These are phyloP conservation scores for Oryza glumipatula DNA, from an alignment of 176 grass and related monocot genomes.

Conservation along the genomic window DNA sequence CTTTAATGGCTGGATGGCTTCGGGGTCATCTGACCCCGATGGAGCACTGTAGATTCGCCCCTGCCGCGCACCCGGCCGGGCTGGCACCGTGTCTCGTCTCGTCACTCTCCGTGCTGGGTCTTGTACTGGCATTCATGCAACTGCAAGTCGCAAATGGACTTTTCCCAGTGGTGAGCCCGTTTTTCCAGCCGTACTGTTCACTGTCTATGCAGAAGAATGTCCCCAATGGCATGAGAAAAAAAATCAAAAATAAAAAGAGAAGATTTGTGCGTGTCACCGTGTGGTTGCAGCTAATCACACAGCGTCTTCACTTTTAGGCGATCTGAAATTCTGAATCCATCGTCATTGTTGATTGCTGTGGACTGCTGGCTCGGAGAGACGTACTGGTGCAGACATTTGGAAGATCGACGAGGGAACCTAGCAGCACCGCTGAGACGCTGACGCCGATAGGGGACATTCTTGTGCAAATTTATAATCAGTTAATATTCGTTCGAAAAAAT, in stretches of 20 bases:
- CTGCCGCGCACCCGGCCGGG: too few species aligned
- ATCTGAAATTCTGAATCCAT: neutral
- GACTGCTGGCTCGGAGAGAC: neutral
- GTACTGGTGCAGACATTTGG: neutral
- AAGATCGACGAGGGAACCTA: neutral
- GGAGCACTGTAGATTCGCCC: too few species aligned
- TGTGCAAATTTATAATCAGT: neutral
- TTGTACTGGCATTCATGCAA: neutral
- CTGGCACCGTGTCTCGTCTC: too few species aligned
- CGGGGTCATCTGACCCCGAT: too few species aligned
- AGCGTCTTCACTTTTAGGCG: neutral
- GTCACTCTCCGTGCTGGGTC: too few species aligned
- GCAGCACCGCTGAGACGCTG: neutral
- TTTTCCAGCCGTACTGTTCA: neutral
- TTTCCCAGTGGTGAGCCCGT: neutral
- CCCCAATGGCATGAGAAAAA: neutral
- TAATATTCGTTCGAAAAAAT: neutral
- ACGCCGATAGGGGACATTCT: neutral
- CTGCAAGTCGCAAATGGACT: neutral
- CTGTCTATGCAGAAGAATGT: too few species aligned
- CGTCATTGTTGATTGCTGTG: neutral
- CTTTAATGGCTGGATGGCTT: too few species aligned
- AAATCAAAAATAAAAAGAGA: neutral
- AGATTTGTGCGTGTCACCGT: neutral
- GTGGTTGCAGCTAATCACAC: neutral